Percentiles rank a stretch among this genome's conserved stretches.
Conservation (phyloP, 2,329 filamentous ascomycete species). For the Aspergillus persii region DNA sequence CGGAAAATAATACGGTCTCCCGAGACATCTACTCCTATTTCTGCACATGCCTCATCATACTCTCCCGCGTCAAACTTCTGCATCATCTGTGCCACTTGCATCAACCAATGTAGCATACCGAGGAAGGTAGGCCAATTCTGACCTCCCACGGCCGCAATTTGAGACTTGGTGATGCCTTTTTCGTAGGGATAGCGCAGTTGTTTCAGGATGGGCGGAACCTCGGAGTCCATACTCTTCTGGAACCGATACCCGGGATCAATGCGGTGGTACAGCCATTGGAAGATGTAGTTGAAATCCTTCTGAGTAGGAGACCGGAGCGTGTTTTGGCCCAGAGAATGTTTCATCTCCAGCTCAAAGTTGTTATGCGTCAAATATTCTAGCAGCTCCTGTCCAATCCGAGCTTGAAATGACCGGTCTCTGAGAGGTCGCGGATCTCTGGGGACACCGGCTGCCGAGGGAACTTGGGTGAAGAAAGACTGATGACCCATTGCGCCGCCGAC, state of each 20-base stretch:
- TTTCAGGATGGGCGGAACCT: conserved; percentile 88
- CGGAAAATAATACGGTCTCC: conserved; percentile 93
- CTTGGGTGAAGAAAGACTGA: conserved; percentile 93
- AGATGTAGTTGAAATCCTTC: conserved; percentile 97
- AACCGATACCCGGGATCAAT: conserved; percentile 94
- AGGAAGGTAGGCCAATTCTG: conserved; percentile 97
- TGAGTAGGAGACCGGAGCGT: conserved; percentile 92
- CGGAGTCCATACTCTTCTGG: conserved; percentile 90
- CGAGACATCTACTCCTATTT: conserved; percentile 81
- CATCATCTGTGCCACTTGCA: conserved; percentile 94
- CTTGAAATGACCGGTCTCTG: conserved; percentile 75
- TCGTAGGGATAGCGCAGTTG: conserved; percentile 94
- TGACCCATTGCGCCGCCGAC: conserved; percentile 64
- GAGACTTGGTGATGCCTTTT: conserved; percentile 92
- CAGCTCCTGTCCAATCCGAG: conserved; percentile 81
- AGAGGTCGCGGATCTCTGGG: conserved; percentile 84
- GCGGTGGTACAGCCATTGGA: conserved; percentile 94
- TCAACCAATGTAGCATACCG: conserved; percentile 96
- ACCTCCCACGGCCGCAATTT: conserved; percentile 89
- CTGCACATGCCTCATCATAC: conserved; percentile 87
- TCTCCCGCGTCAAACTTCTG: conserved; percentile 74
- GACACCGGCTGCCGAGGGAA: conserved; percentile 74
- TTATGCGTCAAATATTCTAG: conserved; percentile 88
- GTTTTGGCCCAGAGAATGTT: conserved; percentile 86
- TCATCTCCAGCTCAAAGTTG: conserved; percentile 98